phyloP scores from a whole-genome alignment of 176 grass and related monocot species.

The Rhynchospora pubera region DNA sequence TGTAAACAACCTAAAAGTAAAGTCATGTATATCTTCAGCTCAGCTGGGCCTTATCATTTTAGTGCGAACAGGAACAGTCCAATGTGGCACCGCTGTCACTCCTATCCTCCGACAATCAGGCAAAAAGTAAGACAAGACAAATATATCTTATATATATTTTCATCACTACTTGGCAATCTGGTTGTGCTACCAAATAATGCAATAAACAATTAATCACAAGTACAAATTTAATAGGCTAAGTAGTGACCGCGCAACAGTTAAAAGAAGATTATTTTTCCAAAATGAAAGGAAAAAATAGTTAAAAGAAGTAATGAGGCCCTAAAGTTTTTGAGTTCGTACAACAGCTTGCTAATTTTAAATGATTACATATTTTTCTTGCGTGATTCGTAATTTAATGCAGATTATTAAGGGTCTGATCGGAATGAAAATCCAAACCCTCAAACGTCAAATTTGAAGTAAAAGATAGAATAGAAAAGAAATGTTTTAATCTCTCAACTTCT shows the following conservation, averaged over 20 bases:
- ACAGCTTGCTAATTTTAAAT: no score
- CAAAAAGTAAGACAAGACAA: not conserved
- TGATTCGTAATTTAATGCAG: no score
- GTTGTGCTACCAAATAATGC: not conserved
- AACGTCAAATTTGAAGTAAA: no score
- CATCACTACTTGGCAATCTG: not conserved
- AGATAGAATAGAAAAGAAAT: no score
- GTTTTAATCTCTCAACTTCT: no score
- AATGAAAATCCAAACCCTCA: no score
- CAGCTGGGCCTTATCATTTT: not conserved
- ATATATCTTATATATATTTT: not conserved
- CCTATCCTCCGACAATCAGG: not conserved
- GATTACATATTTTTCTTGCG: no score
- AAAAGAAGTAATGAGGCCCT: no score
- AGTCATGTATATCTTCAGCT: not conserved
- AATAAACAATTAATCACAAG: not conserved
- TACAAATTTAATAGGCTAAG: not conserved
- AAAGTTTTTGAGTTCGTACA: no score
- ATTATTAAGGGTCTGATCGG: no score
- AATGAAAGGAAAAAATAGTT: not conserved
- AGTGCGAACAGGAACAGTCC: no score
- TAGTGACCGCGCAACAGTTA: not conserved
- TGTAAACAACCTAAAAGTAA: not conserved
- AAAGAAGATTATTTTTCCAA: not conserved
- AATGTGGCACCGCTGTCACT: slow-evolving; percentile 1